These are phyloP conservation scores for Albifimbria verrucaria DNA, from an alignment of 2,329 filamentous ascomycete genomes.

Conservation along the genomic window DNA sequence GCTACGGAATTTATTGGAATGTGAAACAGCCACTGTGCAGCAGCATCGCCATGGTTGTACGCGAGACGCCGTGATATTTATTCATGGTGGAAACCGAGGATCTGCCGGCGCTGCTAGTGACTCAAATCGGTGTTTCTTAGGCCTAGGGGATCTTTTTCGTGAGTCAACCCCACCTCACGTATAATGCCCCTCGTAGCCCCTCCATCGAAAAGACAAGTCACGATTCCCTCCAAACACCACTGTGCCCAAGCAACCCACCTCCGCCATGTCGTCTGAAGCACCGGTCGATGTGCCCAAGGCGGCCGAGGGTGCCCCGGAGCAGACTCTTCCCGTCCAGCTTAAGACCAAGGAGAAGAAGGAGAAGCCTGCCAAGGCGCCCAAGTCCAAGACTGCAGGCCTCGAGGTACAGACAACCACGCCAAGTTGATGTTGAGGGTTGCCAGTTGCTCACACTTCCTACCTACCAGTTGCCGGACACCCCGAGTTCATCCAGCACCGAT, in stretches of 20 bases:
- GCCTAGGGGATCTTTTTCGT: conserved; percentile 9
- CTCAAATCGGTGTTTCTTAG: conserved; percentile 3
- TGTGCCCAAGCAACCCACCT: conserved; percentile 11
- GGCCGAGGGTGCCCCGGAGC: conserved; percentile 28
- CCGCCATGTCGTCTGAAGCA: conserved; percentile 36
- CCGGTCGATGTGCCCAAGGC: conserved; percentile 31
- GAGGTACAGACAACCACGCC: no score
- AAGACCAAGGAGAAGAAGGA: conserved; percentile 35
- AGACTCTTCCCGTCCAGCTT: conserved; percentile 30
- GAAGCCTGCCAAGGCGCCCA: conserved; percentile 49
- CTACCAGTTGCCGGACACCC: conserved; percentile 44
- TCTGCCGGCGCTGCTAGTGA: conserved; percentile 15
- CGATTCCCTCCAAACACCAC: conserved; percentile 21
- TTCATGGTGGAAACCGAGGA: conserved; percentile 20
- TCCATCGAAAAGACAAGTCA: conserved; percentile 19
- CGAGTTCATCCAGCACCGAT: conserved; percentile 77
- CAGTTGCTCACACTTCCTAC: neutral
- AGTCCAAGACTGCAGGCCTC: conserved; percentile 60
- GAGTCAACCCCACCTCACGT: conserved; percentile 34
- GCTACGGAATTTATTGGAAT: no score
- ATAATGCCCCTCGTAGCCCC: conserved; percentile 28
- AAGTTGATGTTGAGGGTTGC: conserved; percentile 3
- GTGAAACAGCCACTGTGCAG: no score
- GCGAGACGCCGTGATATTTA: no score
- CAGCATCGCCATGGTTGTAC: no score